These are phyloP conservation scores for Austroboletus novae-zelandiae DNA, from an alignment of 1,284 basidiomycete genomes.

Conservation along the genomic window DNA sequence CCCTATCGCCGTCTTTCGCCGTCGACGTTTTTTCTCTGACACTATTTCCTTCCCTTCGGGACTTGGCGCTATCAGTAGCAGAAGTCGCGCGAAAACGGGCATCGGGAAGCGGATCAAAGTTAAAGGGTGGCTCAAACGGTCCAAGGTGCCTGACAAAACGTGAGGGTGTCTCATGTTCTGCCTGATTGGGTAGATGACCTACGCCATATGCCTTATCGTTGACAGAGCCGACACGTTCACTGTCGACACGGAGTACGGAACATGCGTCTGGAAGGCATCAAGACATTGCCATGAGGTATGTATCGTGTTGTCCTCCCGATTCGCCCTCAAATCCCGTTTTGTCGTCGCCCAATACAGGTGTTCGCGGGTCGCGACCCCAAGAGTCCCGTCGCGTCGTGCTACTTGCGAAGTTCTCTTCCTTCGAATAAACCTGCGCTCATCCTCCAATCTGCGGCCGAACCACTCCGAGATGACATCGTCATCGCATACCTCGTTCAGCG, in stretches of 20 bases:
- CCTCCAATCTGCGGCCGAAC: slow-evolving; percentile 23
- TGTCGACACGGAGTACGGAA: slow-evolving; percentile 22
- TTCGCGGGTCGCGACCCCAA: slow-evolving; percentile 25
- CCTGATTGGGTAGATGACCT: no score
- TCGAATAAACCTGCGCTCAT: slow-evolving; percentile 19
- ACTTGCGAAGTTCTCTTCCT: slow-evolving; percentile 10
- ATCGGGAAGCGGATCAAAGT: slow-evolving; percentile 10
- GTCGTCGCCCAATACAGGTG: slow-evolving; percentile 8
- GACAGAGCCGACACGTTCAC: slow-evolving; percentile 6
- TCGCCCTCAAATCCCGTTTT: neutral
- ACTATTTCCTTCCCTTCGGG: slow-evolving; percentile 24
- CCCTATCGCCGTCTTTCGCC: slow-evolving; percentile 26
- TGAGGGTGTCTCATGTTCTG: neutral
- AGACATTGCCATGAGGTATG: slow-evolving; percentile 21
- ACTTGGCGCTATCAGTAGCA: neutral
- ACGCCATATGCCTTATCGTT: no score
- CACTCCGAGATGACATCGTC: slow-evolving; percentile 28
- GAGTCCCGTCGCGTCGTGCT: slow-evolving; percentile 22
- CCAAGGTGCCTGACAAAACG: slow-evolving; percentile 13
- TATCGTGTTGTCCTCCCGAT: neutral
- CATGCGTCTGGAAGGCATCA: slow-evolving; percentile 29
- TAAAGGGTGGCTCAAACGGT: slow-evolving; percentile 27
- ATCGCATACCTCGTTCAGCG: slow-evolving; percentile 29
- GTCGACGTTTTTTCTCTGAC: slow-evolving; percentile 25
- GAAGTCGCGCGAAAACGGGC: neutral